Evolutionary conservation across 371 early-diverging fungal species (phyloP).

Genomic region (Rhizopus delemar): DNA sequence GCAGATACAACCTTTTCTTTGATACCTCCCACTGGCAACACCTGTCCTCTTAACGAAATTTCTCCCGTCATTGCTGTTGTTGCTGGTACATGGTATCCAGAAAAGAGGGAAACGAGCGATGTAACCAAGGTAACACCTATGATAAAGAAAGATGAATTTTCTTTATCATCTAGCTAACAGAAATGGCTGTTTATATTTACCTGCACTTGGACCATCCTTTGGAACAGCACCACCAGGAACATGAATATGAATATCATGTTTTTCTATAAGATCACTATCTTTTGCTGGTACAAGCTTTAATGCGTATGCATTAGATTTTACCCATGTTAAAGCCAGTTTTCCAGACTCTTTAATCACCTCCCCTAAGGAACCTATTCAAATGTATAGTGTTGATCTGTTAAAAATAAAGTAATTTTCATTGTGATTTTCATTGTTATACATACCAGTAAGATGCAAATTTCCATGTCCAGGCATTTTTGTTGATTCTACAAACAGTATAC

Average conservation of each 20-base stretch:
- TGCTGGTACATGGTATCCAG: constrained; percentile 56
- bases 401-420: not conserved
- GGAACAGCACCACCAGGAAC: constrained; percentile 82
- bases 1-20: constrained; percentile 88
- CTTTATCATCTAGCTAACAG: no score
- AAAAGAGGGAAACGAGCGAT: constrained; percentile 76
- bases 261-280: constrained; percentile 47
- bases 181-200: constrained; percentile 16
- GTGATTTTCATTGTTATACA: constrained; percentile 11
- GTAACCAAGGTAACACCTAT: constrained; percentile 66
- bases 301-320: constrained; percentile 68
- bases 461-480: constrained; percentile 78
- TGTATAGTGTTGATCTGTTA: not conserved
- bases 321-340: constrained; percentile 79
- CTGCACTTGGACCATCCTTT: constrained; percentile 83
- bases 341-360: constrained; percentile 90
- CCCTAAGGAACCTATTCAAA: constrained; percentile 69
- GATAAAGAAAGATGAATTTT: not conserved
- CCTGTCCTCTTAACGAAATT: constrained; percentile 80
- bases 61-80: constrained; percentile 86
- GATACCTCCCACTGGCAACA: constrained; percentile 85
- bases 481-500: constrained; percentile 81
- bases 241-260: constrained; percentile 79
- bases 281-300: constrained; percentile 54
- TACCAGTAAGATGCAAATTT: constrained; percentile 69